Base-by-base conservation (phyloP, 148 eudicot genomes). In the Simmondsia chinensis region DNA sequence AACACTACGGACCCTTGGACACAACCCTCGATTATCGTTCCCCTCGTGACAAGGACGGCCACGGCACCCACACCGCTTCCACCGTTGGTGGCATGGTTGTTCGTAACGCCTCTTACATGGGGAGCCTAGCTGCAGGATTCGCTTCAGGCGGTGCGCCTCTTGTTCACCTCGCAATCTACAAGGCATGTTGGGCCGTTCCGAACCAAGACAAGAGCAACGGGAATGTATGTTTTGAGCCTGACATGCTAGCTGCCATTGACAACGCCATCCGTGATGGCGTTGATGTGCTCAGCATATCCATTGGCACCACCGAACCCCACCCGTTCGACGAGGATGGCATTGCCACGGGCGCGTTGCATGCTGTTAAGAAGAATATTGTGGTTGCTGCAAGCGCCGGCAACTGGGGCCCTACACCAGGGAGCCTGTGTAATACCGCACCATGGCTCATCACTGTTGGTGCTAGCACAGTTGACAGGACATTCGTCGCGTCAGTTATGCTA, bases 101-200 rank as follows among this genome's bases (percentile, higher is more conserved):
- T 25, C 57, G 42, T 1, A 48, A 72, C 0, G 74, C 48, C 34
- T 70, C 89, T 0, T 75, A 80, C 55, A 44, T 78, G 7, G 87
- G 82, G 2, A 65, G 69, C 11, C 64, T 77, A 31, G 94, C 80
- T 5, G n/a, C 16, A 0, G 97, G 97, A 9, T 80, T 87, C 0
- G 97, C 97, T 52, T 77, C 94, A 0, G 97, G 97, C 0, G 97
- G 97, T 2, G 97, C 97, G 1, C 97, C 97, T 1, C 55, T 77
- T 0, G 93, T 68, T 1, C 91, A 76, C 43, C 57, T 89, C 1
- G 95, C 97, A 0, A 73, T 82, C 12, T 89, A 89, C 82, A 89
- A 89, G 61, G 84, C 59, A 1, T 84, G 95, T 21, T 89, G 97
- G 97, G 61, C 74, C 0, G 25, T 84, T 21, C 83, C 84, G 0